These are phyloP conservation scores for Cladosporium halotolerans DNA, from an alignment of 2,329 filamentous ascomycete genomes.

Conservation along the genomic window DNA sequence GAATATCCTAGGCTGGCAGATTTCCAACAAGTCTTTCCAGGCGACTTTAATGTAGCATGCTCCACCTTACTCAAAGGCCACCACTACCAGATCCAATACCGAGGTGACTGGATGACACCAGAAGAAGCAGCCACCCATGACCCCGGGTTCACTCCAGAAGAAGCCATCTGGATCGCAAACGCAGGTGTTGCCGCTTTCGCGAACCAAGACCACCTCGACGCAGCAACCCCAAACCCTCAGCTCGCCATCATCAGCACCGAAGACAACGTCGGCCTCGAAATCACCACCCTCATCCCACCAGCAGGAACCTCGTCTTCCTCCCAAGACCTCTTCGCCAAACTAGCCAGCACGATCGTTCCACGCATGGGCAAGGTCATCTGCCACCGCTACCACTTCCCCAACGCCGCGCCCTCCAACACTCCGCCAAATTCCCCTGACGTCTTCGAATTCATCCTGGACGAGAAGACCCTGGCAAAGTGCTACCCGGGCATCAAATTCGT, in stretches of 20 bases:
- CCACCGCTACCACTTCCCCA: constrained; percentile 43
- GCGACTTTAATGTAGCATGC: constrained; percentile 73
- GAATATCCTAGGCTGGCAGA: constrained; percentile 59
- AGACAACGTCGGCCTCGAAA: constrained; percentile 50
- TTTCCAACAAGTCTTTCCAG: constrained; percentile 52
- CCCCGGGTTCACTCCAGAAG: neutral
- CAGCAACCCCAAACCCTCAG: neutral
- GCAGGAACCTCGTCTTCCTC: constrained; percentile 30
- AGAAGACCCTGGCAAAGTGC: constrained; percentile 50
- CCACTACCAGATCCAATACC: constrained; percentile 34
- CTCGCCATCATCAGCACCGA: neutral
- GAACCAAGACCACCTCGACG: neutral
- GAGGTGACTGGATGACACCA: constrained; percentile 33
- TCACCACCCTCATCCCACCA: constrained; percentile 48
- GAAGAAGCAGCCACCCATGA: constrained; percentile 31
- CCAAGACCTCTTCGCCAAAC: constrained; percentile 42
- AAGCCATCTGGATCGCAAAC: neutral
- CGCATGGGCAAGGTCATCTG: constrained; percentile 50
- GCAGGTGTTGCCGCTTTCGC: constrained; percentile 3
- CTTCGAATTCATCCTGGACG: constrained; percentile 62
- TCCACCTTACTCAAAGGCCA: constrained; percentile 60
- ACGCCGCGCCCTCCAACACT: constrained; percentile 23
- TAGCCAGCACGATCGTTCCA: constrained; percentile 37
- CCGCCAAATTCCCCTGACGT: constrained; percentile 32
- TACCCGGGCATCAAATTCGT: constrained; percentile 51